Conservation (phyloP, 2,329 filamentous ascomycete genomes). For the Fusarium torreyae region DNA sequence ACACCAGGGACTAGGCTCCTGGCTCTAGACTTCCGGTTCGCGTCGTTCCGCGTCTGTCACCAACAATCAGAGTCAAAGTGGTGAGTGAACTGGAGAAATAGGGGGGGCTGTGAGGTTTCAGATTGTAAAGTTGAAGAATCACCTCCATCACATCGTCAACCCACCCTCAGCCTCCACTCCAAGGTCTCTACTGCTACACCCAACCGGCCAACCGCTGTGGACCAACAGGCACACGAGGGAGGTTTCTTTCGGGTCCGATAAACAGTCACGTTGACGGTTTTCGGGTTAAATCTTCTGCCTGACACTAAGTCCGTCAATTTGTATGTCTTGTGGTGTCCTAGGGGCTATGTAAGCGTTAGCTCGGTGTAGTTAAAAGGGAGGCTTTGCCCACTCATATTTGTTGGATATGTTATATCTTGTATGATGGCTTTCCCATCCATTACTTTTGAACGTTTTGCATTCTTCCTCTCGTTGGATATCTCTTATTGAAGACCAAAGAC, state of each 20-base stretch:
- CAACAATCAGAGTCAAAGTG: slow-evolving; percentile 2
- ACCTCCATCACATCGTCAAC: slow-evolving; percentile 36
- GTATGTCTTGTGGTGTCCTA: slow-evolving; percentile 19
- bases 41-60: slow-evolving; percentile 23
- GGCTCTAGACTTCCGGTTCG: slow-evolving; percentile 33
- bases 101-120: slow-evolving; percentile 36
- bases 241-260: slow-evolving; percentile 24
- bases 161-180: slow-evolving; percentile 38
- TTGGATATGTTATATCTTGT: slow-evolving; percentile 8
- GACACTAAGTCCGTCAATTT: slow-evolving; percentile 22
- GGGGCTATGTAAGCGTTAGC: slow-evolving; percentile 32
- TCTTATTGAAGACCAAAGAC: slow-evolving; percentile 28
- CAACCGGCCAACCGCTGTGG: slow-evolving; percentile 35
- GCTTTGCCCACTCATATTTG: slow-evolving; percentile 22
- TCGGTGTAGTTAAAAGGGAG: slow-evolving; percentile 31
- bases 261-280: slow-evolving; percentile 42
- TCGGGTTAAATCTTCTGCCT: slow-evolving; percentile 32
- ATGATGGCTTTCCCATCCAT: slow-evolving; percentile 33
- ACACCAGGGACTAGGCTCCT: slow-evolving; percentile 6
- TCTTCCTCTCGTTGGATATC: slow-evolving; percentile 12
- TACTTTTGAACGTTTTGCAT: slow-evolving; percentile 21
- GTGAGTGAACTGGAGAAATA: slow-evolving; percentile 13
- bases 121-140: slow-evolving; percentile 20
- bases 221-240: slow-evolving; percentile 40
- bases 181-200: slow-evolving; percentile 15